These are phyloP conservation scores for Arthrinium phaeospermum DNA, from an alignment of 2,329 filamentous ascomycete genomes.

Conservation along the genomic window DNA sequence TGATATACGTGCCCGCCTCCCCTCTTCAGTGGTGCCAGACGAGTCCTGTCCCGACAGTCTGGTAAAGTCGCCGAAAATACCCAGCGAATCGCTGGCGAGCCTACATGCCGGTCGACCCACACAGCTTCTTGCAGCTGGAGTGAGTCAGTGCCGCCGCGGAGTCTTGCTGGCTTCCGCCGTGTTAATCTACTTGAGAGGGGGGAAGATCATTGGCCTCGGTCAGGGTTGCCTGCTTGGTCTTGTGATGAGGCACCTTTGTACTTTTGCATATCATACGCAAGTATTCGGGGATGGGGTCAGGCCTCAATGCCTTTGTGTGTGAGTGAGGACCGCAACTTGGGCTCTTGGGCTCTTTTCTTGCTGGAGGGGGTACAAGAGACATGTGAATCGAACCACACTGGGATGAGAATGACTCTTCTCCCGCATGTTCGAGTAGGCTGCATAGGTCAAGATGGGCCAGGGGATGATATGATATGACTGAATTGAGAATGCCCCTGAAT, in stretches of 20 bases:
- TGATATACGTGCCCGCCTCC: not conserved
- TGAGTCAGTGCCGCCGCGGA: not conserved
- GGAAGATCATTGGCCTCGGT: not conserved
- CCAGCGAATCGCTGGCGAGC: not conserved
- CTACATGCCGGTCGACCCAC: not conserved
- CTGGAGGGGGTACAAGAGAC: not conserved
- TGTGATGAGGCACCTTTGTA: not conserved
- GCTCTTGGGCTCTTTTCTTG: not conserved
- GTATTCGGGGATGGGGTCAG: not conserved
- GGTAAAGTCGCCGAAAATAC: conserved; percentile 9
- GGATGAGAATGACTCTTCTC: not conserved
- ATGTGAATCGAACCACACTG: not conserved
- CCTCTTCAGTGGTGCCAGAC: not conserved
- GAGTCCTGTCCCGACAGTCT: conserved; percentile 7
- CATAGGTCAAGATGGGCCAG: not conserved
- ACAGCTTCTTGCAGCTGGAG: not conserved
- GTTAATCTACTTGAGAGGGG: not conserved
- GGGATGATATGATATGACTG: not conserved
- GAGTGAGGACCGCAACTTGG: not conserved
- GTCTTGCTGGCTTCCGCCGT: not conserved
- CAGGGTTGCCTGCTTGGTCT: not conserved
- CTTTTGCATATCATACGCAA: not conserved
- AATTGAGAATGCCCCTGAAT: not conserved
- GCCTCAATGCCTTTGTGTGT: not conserved
- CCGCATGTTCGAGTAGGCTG: not conserved